Percentiles rank a stretch among this genome's conserved stretches.
Evolutionary conservation across 1,139 yeast species (phyloP).

Genomic region (Lodderomyces margitis): DNA sequence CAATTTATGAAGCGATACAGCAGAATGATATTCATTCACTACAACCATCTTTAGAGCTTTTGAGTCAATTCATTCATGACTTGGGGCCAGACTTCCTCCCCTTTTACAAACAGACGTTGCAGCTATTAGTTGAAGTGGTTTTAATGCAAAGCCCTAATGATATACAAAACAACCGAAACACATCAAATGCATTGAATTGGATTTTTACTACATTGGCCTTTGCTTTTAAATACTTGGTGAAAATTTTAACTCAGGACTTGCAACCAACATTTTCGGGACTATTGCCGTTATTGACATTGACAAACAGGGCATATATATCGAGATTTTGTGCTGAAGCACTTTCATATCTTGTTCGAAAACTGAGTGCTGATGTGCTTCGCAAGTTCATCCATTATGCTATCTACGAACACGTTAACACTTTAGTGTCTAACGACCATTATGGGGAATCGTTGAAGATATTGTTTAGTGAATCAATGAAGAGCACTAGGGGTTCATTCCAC

Average conservation of each 20-base stretch:
- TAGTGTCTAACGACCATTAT: constrained; percentile 39
- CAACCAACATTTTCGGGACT: constrained; percentile 65
- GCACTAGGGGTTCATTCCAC: constrained; percentile 71
- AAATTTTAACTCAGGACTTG: constrained; percentile 59
- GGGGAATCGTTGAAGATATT: constrained; percentile 59
- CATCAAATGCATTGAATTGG: constrained; percentile 79
- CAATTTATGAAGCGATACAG: constrained; percentile 49
- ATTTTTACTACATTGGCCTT: constrained; percentile 83
- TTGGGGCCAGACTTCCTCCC: constrained; percentile 87
- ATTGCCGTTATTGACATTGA: constrained; percentile 58
- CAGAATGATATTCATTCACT: constrained; percentile 66
- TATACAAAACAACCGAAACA: constrained; percentile 38
- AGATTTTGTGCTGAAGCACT: constrained; percentile 90
- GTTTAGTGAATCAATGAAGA: constrained; percentile 72
- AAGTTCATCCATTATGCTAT: constrained; percentile 52
- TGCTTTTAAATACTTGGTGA: constrained; percentile 80
- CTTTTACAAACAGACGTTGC: constrained; percentile 56
- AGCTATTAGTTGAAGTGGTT: constrained; percentile 52
- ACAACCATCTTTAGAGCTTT: constrained; percentile 77
- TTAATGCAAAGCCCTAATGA: constrained; percentile 46
- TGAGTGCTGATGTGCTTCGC: constrained; percentile 48
- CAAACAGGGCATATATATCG: constrained; percentile 60
- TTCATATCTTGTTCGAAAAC: constrained; percentile 77
- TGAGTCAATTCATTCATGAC: constrained; percentile 88
- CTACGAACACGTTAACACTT: constrained; percentile 35